phyloP scores from a whole-genome alignment of 2,329 filamentous ascomycete species.

The Fusarium sp. region DNA sequence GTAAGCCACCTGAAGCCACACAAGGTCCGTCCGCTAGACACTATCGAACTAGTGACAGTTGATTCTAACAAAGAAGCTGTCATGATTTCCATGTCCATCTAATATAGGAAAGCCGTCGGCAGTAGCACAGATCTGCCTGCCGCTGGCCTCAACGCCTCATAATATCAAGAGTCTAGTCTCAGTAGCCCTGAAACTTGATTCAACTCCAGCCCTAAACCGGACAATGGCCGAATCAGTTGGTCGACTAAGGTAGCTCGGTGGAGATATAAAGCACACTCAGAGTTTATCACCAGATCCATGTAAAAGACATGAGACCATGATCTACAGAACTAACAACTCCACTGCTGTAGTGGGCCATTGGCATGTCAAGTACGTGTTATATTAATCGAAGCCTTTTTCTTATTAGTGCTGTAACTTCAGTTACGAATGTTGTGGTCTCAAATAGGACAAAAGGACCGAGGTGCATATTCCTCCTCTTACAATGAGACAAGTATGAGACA shows the following conservation, averaged over 20 bases:
- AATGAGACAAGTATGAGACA: neutral
- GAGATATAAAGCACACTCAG: neutral
- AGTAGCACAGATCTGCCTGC: neutral
- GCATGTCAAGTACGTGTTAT: neutral
- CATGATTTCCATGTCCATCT: neutral
- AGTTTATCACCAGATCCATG: neutral
- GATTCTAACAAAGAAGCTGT: neutral
- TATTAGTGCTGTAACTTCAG: neutral
- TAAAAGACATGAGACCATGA: neutral
- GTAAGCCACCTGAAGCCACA: neutral
- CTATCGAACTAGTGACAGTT: neutral
- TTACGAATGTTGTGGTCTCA: neutral
- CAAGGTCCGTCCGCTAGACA: neutral
- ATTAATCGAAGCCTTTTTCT: neutral
- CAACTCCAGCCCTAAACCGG: neutral
- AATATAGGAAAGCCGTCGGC: neutral
- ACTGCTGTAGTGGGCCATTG: neutral
- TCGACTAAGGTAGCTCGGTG: neutral
- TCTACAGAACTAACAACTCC: conserved; percentile 14
- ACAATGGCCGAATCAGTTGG: neutral
- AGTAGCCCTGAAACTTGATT: neutral
- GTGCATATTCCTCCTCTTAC: neutral
- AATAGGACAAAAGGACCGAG: neutral
- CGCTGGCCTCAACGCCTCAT: neutral
- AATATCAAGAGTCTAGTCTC: neutral